Evolutionary conservation across 805 yeast species (phyloP).

Genomic region (Saccharomycopsis schoenii): DNA sequence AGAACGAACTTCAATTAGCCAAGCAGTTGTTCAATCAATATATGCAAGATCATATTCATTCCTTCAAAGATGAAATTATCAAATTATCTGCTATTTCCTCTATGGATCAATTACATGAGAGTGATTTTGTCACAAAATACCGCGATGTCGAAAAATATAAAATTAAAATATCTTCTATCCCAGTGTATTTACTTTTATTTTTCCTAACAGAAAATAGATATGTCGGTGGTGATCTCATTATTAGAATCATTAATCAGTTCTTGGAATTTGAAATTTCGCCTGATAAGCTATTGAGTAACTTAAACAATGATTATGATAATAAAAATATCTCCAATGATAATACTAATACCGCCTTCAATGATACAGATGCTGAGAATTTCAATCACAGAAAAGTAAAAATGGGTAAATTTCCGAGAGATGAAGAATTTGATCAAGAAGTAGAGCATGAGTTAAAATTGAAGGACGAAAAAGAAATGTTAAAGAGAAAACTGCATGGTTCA

Average conservation of each 20-base stretch:
- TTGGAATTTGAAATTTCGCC: slow-evolving; percentile 37
- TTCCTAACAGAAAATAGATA: slow-evolving; percentile 88
- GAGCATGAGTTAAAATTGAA: slow-evolving; percentile 72
- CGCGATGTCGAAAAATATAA: slow-evolving; percentile 56
- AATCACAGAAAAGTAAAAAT: slow-evolving; percentile 67
- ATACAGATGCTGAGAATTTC: slow-evolving; percentile 40
- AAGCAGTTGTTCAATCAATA: slow-evolving; percentile 68
- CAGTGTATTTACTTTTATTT: slow-evolving; percentile 73
- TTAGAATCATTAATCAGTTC: slow-evolving; percentile 78
- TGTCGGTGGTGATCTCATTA: slow-evolving; percentile 81
- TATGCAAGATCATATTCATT: slow-evolving; percentile 57
- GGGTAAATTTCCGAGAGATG: slow-evolving; percentile 79
- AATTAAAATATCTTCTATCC: slow-evolving; percentile 69
- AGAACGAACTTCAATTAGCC: slow-evolving; percentile 51
- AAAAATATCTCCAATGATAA: slow-evolving; percentile 31
- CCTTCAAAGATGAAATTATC: slow-evolving; percentile 71
- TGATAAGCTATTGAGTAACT: slow-evolving; percentile 25
- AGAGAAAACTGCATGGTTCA: slow-evolving; percentile 24
- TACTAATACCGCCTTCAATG: slow-evolving; percentile 22
- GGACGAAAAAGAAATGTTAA: slow-evolving; percentile 52
- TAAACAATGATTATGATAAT: slow-evolving; percentile 44
- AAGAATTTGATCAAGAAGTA: slow-evolving; percentile 75
- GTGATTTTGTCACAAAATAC: slow-evolving; percentile 70
- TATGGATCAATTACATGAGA: slow-evolving; percentile 73
- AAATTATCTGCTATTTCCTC: slow-evolving; percentile 64